These are phyloP conservation scores for Glycine tomentella DNA, from an alignment of 306 rosid genomes.

Conservation along the genomic window DNA sequence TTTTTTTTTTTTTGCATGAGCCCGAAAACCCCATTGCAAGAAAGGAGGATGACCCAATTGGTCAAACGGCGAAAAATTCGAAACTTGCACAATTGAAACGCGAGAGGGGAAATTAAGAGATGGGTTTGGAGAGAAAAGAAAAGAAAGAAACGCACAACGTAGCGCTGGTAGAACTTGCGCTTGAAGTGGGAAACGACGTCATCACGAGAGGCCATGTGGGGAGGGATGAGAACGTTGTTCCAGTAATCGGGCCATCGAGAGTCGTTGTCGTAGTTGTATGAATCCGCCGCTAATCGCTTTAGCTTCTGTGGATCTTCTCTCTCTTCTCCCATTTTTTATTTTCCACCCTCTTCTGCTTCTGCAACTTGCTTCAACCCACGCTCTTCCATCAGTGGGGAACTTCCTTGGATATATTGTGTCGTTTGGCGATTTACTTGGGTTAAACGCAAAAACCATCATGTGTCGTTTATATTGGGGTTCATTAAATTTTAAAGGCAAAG, in stretches of 20 bases:
- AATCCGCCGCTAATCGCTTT: slow-evolving; percentile 81
- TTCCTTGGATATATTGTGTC: neutral
- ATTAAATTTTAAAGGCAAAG: no score
- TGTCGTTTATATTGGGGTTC: no score
- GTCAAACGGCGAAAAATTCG: neutral
- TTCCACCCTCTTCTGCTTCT: neutral
- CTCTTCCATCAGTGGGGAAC: neutral
- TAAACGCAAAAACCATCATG: no score
- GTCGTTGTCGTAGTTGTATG: slow-evolving; percentile 90
- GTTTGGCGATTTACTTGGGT: neutral
- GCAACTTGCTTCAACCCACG: no score
- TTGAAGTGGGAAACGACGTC: slow-evolving; percentile 84
- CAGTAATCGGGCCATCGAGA: slow-evolving; percentile 92
- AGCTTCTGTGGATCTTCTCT: slow-evolving; percentile 78
- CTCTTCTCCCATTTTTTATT: slow-evolving; percentile 46
- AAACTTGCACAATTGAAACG: neutral
- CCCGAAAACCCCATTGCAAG: neutral
- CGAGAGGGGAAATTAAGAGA: neutral
- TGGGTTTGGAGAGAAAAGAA: no score
- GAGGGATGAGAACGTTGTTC: slow-evolving; percentile 94
- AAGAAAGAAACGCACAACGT: slow-evolving; percentile 28
- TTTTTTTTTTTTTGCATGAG: neutral
- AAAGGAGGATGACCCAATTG: slow-evolving; percentile 22
- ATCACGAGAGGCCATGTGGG: slow-evolving; percentile 67
- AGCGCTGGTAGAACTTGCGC: slow-evolving; percentile 93